Evolutionary conservation across 768 basidiomycete genomes (phyloP).

Genomic region (Butyriboletus loyo): DNA sequence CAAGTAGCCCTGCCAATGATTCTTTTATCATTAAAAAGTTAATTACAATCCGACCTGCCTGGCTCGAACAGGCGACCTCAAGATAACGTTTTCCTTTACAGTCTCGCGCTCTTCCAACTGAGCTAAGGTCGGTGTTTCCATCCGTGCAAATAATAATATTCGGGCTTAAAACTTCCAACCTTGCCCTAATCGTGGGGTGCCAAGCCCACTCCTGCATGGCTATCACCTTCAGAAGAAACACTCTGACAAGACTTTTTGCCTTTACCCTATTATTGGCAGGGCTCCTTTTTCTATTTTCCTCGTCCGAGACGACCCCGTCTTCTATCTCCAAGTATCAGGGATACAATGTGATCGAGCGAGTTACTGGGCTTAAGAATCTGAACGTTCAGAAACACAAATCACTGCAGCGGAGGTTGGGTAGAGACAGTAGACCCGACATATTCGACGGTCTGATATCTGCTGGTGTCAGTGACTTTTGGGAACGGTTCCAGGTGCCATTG

Average conservation of each 20-base stretch:
- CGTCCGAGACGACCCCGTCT: constrained; percentile 11
- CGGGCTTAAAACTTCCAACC: background rate
- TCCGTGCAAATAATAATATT: too few species aligned
- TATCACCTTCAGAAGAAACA: constrained; percentile 29
- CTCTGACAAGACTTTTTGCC: constrained; percentile 20
- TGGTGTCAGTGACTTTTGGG: constrained; percentile 88
- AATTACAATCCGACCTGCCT: constrained; percentile 47
- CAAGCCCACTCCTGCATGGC: constrained; percentile 22
- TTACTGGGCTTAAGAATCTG: constrained; percentile 62
- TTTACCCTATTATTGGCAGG: constrained; percentile 22
- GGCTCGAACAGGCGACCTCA: constrained; percentile 62
- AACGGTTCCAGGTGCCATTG: constrained; percentile 89
- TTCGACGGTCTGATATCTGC: constrained; percentile 71
- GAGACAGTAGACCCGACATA: constrained; percentile 81
- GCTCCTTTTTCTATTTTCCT: constrained; percentile 21
- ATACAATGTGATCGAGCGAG: constrained; percentile 64
- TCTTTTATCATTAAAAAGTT: too few species aligned
- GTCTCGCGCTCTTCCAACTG: constrained; percentile 53
- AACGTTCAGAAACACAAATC: constrained; percentile 89
- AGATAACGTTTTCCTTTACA: constrained; percentile 42
- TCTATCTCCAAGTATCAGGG: constrained; percentile 44
- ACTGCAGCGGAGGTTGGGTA: constrained; percentile 81
- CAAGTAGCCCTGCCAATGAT: too few species aligned
- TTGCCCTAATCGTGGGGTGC: too few species aligned
- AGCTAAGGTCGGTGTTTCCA: constrained; percentile 35